Evolutionary conservation across 208 protist species (phyloP).

Genomic region (Hexamita inflata): DNA sequence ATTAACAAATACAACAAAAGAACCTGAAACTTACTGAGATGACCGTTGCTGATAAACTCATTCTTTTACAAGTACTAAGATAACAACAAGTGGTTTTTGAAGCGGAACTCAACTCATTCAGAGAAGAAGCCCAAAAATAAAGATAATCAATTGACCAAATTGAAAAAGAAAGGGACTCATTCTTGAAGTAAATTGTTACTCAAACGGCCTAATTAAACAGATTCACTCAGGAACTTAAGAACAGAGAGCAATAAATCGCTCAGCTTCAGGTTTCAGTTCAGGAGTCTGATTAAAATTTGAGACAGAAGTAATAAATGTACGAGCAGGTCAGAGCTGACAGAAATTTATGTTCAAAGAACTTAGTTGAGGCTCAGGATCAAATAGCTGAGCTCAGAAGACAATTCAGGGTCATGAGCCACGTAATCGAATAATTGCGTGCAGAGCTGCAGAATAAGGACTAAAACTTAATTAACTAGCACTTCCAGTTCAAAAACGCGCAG

Average conservation of each 20-base stretch:
- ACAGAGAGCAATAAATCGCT: constrained; percentile 56
- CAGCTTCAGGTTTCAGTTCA: constrained; percentile 64
- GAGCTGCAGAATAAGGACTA: constrained; percentile 78
- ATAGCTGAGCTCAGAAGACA: constrained; percentile 70
- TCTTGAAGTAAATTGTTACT: constrained; percentile 56
- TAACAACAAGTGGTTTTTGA: not conserved
- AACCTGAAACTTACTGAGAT: constrained; percentile 3
- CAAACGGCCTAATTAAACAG: constrained; percentile 32
- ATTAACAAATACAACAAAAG: not conserved
- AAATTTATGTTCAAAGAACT: constrained; percentile 78
- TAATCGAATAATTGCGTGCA: constrained; percentile 71
- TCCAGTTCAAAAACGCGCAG: constrained; percentile 47
- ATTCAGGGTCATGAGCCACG: constrained; percentile 72
- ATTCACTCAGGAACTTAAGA: constrained; percentile 70
- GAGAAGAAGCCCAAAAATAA: constrained; percentile 63
- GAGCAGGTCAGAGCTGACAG: constrained; percentile 77
- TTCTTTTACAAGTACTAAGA: not conserved
- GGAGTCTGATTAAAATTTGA: constrained; percentile 71
- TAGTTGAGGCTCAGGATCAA: constrained; percentile 78
- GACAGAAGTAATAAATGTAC: constrained; percentile 80
- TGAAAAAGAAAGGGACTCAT: constrained; percentile 65
- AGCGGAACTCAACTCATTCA: constrained; percentile 54
- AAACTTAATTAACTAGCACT: constrained; percentile 58
- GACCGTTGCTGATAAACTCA: constrained; percentile 2
- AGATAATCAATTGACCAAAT: constrained; percentile 56